Evolutionary conservation across 2,329 filamentous ascomycete species (phyloP).

Genomic region (Tolypocladium ophioglossoides): DNA sequence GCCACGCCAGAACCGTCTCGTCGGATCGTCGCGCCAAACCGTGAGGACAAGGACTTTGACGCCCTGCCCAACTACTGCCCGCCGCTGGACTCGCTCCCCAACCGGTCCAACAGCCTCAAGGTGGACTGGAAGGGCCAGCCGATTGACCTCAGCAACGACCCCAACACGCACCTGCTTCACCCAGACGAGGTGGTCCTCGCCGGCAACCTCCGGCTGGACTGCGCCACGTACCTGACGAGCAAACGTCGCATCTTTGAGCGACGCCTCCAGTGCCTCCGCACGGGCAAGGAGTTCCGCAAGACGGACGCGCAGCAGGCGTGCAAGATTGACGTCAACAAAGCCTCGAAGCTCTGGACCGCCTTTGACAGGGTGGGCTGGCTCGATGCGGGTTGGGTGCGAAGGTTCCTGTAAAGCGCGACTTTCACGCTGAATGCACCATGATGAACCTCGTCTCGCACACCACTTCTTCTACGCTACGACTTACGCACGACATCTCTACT

Average conservation of each 20-base stretch:
- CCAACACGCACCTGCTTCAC: slow-evolving; percentile 60
- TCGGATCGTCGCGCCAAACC: slow-evolving; percentile 50
- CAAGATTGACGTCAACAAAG: slow-evolving; percentile 97
- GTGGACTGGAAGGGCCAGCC: slow-evolving; percentile 79
- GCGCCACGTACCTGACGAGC: slow-evolving; percentile 81
- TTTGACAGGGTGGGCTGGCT: slow-evolving; percentile 86
- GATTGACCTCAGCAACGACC: slow-evolving; percentile 65
- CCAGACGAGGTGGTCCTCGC: slow-evolving; percentile 69
- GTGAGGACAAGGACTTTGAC: slow-evolving; percentile 74
- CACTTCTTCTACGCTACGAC: not conserved
- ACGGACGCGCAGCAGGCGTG: slow-evolving; percentile 94
- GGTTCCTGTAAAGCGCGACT: slow-evolving; percentile 17
- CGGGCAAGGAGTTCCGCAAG: slow-evolving; percentile 81
- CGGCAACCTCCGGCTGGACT: slow-evolving; percentile 69
- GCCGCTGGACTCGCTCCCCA: slow-evolving; percentile 52
- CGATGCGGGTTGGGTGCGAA: slow-evolving; percentile 35
- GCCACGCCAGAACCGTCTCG: slow-evolving; percentile 39
- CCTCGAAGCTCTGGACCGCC: slow-evolving; percentile 81
- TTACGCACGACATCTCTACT: not conserved
- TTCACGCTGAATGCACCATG: too few relatives aligned
- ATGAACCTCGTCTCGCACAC: too few relatives aligned
- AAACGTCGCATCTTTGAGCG: slow-evolving; percentile 85
- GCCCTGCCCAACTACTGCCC: slow-evolving; percentile 65
- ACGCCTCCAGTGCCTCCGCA: slow-evolving; percentile 55
- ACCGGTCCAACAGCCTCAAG: slow-evolving; percentile 61